Evolutionary conservation across 805 yeast genomes (phyloP).

Genomic region (Zygoascus ofunaensis): DNA sequence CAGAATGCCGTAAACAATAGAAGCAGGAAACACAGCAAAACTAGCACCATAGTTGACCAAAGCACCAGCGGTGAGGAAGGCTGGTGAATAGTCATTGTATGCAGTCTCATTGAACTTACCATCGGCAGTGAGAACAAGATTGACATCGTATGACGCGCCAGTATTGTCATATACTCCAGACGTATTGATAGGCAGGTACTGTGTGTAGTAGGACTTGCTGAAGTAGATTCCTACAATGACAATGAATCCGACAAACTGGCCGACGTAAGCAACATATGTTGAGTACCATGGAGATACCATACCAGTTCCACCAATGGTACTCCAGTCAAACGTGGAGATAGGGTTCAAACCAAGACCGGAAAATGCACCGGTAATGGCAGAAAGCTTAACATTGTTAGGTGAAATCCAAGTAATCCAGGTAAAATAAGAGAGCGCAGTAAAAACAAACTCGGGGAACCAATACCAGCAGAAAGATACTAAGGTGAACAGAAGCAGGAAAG

Average conservation of each 20-base stretch:
- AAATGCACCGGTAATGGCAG: slow-evolving; percentile 52
- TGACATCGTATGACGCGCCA: slow-evolving; percentile 41
- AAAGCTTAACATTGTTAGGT: slow-evolving; percentile 44
- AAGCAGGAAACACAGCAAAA: slow-evolving; percentile 49
- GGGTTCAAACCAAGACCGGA: slow-evolving; percentile 34
- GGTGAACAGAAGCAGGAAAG: slow-evolving; percentile 39
- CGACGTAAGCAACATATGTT: slow-evolving; percentile 9
- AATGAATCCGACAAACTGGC: slow-evolving; percentile 13
- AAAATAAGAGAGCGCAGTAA: slow-evolving; percentile 52
- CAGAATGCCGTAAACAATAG: slow-evolving; percentile 35
- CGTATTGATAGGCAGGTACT: slow-evolving; percentile 50
- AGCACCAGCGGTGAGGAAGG: slow-evolving; percentile 51
- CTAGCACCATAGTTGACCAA: slow-evolving; percentile 42
- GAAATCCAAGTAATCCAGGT: slow-evolving; percentile 54
- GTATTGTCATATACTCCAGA: slow-evolving; percentile 44
- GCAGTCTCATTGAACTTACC: slow-evolving; percentile 20
- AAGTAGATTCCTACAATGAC: slow-evolving; percentile 42
- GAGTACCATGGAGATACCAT: slow-evolving; percentile 15
- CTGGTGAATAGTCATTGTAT: slow-evolving; percentile 56
- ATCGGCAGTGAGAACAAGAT: slow-evolving; percentile 32
- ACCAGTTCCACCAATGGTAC: slow-evolving; percentile 20
- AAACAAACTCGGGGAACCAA: slow-evolving; percentile 61
- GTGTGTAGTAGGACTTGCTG: slow-evolving; percentile 50
- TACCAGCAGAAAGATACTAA: slow-evolving; percentile 45
- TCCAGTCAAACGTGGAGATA: slow-evolving; percentile 35